Conservation (phyloP, 345 rosid species). For the Murraya paniculata region DNA sequence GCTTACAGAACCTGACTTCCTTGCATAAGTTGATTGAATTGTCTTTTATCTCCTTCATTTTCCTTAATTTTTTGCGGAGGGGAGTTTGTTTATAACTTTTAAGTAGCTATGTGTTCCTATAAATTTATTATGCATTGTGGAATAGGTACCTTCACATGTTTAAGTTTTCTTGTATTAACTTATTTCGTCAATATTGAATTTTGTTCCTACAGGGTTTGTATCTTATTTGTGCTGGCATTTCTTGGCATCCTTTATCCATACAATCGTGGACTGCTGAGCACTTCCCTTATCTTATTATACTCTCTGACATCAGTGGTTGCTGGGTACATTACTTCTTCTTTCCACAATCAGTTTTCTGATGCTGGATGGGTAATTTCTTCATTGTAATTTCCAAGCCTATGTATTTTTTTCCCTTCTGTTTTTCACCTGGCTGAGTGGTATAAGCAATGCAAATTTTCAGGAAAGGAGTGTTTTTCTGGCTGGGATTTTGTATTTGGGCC, state of each 20-base stretch:
- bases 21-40: not conserved
- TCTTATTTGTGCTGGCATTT: slow-evolving; percentile 54
- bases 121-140: not conserved
- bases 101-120: not conserved
- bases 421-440: not conserved
- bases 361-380: slow-evolving; percentile 64
- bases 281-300: slow-evolving; percentile 53
- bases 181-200: slow-evolving; percentile 12
- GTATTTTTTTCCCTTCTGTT: not conserved
- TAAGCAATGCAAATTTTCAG: slow-evolving; percentile 33
- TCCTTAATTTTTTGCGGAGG: not conserved
- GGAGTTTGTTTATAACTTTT: not conserved
- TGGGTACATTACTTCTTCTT: slow-evolving; percentile 70
- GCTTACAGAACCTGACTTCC: not conserved
- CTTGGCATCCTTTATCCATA: slow-evolving; percentile 71
- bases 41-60: too few species aligned
- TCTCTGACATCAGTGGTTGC: slow-evolving; percentile 65
- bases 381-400: not conserved
- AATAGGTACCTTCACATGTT: not conserved
- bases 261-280: slow-evolving; percentile 57
- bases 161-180: slow-evolving; percentile 3
- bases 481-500: slow-evolving; percentile 60
- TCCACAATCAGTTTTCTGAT: slow-evolving; percentile 58
- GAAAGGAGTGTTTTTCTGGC: slow-evolving; percentile 61
- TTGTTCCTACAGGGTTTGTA: slow-evolving; percentile 42